A percentile compares a stretch with the other conserved stretches of the same genome.
These are phyloP conservation scores for Crataegus laevigata DNA, from an alignment of 306 rosid species.

Conservation along the genomic window DNA sequence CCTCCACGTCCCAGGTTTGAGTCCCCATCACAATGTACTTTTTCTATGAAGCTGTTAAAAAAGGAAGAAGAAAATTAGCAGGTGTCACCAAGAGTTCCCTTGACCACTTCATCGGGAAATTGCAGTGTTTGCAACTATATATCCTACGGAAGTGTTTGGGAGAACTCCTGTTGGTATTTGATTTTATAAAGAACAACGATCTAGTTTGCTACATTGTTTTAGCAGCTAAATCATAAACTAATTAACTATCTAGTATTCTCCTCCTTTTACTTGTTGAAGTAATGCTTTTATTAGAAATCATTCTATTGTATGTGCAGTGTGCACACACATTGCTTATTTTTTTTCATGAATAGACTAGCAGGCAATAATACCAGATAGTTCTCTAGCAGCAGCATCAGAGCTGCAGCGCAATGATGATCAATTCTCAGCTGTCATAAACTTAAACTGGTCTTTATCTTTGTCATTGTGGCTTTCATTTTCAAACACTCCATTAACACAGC, in stretches of 20 bases:
- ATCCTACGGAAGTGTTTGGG: neutral
- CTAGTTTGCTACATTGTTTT: neutral
- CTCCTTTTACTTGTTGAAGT: neutral
- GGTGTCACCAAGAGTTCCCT: conserved; percentile 18
- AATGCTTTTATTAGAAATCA: neutral
- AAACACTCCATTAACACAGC: neutral
- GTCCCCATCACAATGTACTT: neutral
- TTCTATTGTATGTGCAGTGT: neutral
- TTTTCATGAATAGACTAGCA: neutral
- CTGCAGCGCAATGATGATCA: neutral
- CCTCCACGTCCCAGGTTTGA: neutral
- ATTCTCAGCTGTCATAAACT: neutral
- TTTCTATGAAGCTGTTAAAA: neutral
- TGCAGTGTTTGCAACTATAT: neutral
- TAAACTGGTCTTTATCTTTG: neutral
- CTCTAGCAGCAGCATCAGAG: neutral
- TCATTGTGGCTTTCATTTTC: neutral
- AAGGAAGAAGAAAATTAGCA: neutral
- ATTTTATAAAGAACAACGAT: neutral
- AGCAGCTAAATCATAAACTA: neutral
- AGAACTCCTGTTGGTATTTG: neutral
- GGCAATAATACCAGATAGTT: neutral
- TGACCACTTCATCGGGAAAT: neutral
- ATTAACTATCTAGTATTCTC: neutral
- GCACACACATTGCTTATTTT: neutral